These are phyloP conservation scores for Phaeosphaeriaceae sp. DNA, from an alignment of 2,329 filamentous ascomycete genomes.

Conservation along the genomic window DNA sequence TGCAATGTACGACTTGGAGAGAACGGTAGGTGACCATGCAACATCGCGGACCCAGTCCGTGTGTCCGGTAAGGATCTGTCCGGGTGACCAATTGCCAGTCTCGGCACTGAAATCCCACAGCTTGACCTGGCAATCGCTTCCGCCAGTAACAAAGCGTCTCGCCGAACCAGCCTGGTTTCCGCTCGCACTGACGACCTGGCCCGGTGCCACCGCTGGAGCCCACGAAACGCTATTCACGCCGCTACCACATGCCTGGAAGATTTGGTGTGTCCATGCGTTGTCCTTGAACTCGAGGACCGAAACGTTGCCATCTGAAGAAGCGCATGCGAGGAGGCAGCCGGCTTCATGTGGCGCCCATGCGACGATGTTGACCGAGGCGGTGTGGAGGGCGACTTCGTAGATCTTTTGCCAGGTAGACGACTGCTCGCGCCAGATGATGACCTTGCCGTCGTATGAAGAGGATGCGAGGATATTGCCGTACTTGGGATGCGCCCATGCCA, in stretches of 20 bases:
- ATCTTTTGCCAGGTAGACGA: slow-evolving; percentile 70
- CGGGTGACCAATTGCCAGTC: slow-evolving; percentile 59
- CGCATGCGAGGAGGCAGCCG: slow-evolving; percentile 92
- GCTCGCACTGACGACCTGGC: slow-evolving; percentile 78
- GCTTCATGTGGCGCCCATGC: slow-evolving; percentile 97
- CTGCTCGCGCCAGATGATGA: slow-evolving; percentile 97
- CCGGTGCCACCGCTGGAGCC: slow-evolving; percentile 85
- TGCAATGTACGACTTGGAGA: slow-evolving; percentile 96
- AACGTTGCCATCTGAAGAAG: slow-evolving; percentile 91
- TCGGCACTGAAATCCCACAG: slow-evolving; percentile 79
- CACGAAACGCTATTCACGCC: slow-evolving; percentile 96
- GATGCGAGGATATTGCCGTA: slow-evolving; percentile 98
- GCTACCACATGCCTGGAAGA: slow-evolving; percentile 89
- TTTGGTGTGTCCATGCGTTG: slow-evolving; percentile 87
- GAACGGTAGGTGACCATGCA: slow-evolving; percentile 92
- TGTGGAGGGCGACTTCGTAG: slow-evolving; percentile 92
- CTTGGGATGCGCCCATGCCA: slow-evolving; percentile 95
- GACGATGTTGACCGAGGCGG: slow-evolving; percentile 94
- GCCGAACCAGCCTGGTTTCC: slow-evolving; percentile 63
- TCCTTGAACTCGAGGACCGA: slow-evolving; percentile 97
- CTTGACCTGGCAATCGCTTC: slow-evolving; percentile 91
- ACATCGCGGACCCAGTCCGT: slow-evolving; percentile 98
- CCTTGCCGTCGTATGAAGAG: slow-evolving; percentile 95
- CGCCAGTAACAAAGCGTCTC: slow-evolving; percentile 90
- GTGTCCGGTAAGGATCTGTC: slow-evolving; percentile 74